Base-by-base conservation (phyloP, 768 basidiomycete species). In the Sporobolomyces phaffii region DNA sequence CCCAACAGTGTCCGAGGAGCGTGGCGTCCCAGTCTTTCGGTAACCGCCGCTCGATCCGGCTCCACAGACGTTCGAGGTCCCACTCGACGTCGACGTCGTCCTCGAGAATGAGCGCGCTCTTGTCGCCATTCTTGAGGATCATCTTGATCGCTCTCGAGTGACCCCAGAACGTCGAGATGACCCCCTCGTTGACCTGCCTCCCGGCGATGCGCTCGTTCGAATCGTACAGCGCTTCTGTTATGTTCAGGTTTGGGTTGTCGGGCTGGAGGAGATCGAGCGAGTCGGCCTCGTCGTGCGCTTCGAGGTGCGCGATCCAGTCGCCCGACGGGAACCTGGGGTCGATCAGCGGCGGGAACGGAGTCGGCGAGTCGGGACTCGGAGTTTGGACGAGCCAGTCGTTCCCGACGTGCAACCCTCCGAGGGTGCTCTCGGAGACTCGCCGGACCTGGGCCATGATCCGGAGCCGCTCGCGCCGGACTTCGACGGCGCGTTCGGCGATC, bases 11-110 rank as follows among this genome's bases (percentile, higher is more conserved):
- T 0, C 75, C 75, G 2, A 75, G 44, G 20, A 71, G 44, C 34
- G 62, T 68, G 20, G 64, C 33, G 7, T 74, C 72, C 73, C 69
- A 73, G 28, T 69, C 72, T 11, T 65, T 38, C 14, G 75, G 67
- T 26, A 75, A 28, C 1, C 57, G 22, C 24, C 65, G 45, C 62
- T 69, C 65, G 22, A 75, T 72, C 31, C 69, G 31, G 28, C 64
- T 68, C 75, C 75, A 75, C 58, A 73, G 24, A 24, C 73, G 13
- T 48, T 75, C 73, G 11, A 75, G 51, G 33, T 75, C 73, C 75
- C 75, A 75, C 43, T 75, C 75, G 28, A 73, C 59, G 38, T 75
- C 75, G 24, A 74, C 70, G 33, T 75, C 75, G 57, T 75, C 75
- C 54, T 74, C 73, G 52, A 74, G 62, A 34, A 75, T 58, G 24